phyloP scores from a whole-genome alignment of 208 protist species.

The Trypanosoma rangeli region DNA sequence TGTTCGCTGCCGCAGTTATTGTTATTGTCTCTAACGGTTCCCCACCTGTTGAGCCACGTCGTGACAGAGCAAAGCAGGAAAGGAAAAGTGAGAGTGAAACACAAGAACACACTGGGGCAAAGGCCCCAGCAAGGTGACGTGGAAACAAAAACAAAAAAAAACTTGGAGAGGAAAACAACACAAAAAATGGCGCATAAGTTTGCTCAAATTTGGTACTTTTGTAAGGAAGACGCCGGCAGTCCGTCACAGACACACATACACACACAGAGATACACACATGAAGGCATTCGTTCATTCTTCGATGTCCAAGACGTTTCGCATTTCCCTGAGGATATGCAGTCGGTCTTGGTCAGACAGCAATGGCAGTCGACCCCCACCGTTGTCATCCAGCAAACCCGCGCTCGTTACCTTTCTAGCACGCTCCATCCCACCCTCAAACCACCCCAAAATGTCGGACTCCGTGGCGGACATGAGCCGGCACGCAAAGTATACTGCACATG shows the following conservation, averaged over 20 bases:
- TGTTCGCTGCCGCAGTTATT: too few relatives aligned
- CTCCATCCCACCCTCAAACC: slow-evolving; percentile 22
- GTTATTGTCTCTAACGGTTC: neutral
- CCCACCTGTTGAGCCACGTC: too few relatives aligned
- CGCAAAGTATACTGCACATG: slow-evolving; percentile 51
- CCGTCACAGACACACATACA: too few relatives aligned
- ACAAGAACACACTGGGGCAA: neutral
- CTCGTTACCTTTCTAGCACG: neutral
- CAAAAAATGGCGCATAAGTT: too few relatives aligned
- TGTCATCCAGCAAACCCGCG: neutral
- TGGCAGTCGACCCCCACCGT: neutral
- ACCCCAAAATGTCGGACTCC: slow-evolving; percentile 51
- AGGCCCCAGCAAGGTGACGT: neutral
- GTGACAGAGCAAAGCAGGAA: neutral
- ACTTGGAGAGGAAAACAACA: neutral
- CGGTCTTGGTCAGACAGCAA: slow-evolving; percentile 25
- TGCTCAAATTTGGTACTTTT: neutral
- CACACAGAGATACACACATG: too few relatives aligned
- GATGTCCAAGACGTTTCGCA: slow-evolving; percentile 17
- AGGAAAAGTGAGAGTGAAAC: slow-evolving; percentile 12
- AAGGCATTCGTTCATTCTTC: slow-evolving; percentile 5
- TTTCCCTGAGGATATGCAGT: slow-evolving; percentile 18
- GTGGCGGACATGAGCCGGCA: slow-evolving; percentile 57
- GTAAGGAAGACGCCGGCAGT: neutral
- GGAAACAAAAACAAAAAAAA: slow-evolving; percentile 19